Conservation (phyloP, 495 filamentous ascomycete genomes). For the Jackrogersella minutella region DNA sequence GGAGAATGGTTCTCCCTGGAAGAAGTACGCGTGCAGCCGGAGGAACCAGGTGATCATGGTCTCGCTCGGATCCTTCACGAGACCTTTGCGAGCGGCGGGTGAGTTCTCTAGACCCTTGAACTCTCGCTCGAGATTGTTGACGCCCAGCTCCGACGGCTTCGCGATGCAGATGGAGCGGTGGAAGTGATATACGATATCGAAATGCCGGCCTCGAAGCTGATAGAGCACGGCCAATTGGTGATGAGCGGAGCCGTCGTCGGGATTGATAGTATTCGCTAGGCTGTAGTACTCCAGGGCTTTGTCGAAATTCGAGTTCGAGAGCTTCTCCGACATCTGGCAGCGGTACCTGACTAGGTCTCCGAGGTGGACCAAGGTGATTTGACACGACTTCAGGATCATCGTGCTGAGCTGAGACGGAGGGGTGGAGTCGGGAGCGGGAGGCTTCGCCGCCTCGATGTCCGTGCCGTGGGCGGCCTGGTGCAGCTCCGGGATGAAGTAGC, state of each 20-base stretch:
- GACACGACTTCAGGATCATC: conserved; percentile 75
- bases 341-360: conserved; percentile 94
- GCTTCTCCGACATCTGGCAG: conserved; percentile 64
- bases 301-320: conserved; percentile 64
- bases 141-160: conserved; percentile 75
- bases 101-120: conserved; percentile 68
- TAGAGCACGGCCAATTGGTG: conserved; percentile 91
- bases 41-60: conserved; percentile 82
- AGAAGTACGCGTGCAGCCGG: conserved; percentile 85
- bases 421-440: conserved; percentile 49
- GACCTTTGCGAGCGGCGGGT: conserved; percentile 32
- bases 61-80: conserved; percentile 38
- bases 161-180: conserved; percentile 80
- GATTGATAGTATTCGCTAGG: conserved; percentile 79
- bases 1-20: conserved; percentile 70
- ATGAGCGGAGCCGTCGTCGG: conserved; percentile 79
- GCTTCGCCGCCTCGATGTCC: conserved; percentile 59
- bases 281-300: conserved; percentile 85
- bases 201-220: conserved; percentile 74
- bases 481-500: conserved; percentile 77
- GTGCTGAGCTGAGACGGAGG: conserved; percentile 58
- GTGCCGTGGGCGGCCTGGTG: conserved; percentile 73
- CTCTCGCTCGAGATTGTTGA: conserved; percentile 78
- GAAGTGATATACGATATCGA: conserved; percentile 86
- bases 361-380: conserved; percentile 82